Conservation (phyloP, 2,329 filamentous ascomycete species). For the Penicillium rolfsii region DNA sequence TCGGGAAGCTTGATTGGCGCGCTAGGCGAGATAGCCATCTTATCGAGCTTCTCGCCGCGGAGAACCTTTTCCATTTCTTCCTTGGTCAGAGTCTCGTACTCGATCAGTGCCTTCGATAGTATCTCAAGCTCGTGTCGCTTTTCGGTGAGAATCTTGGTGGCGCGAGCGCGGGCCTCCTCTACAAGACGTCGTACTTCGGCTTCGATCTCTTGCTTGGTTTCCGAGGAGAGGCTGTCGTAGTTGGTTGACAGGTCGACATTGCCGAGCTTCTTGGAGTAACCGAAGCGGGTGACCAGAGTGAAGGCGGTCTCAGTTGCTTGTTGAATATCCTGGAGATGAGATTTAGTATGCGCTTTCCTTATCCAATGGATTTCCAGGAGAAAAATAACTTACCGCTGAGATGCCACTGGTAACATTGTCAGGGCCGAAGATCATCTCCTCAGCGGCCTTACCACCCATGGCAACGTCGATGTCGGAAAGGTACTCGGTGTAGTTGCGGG, state of each 20-base stretch:
- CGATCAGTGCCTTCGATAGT: conserved; percentile 83
- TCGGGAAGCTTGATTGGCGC: conserved; percentile 70
- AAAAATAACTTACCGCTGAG: conserved; percentile 63
- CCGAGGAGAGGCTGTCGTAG: conserved; percentile 78
- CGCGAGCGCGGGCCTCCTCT: conserved; percentile 77
- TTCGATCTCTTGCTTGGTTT: conserved; percentile 86
- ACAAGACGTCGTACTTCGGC: conserved; percentile 82
- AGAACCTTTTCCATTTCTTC: conserved; percentile 91
- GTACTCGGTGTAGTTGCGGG: conserved; percentile 81
- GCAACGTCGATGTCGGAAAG: conserved; percentile 76
- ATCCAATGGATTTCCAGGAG: not conserved
- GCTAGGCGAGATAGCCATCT: conserved; percentile 58
- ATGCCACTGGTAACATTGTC: conserved; percentile 91
- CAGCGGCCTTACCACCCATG: conserved; percentile 83
- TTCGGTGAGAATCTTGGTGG: conserved; percentile 68
- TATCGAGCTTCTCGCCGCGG: conserved; percentile 78
- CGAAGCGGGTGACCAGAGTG: conserved; percentile 82
- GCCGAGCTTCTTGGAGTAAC: conserved; percentile 85
- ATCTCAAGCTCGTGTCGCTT: conserved; percentile 85
- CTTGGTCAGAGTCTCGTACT: conserved; percentile 90
- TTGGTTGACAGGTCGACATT: conserved; percentile 85
- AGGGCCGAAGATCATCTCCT: conserved; percentile 89
- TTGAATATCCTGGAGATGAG: conserved; percentile 70
- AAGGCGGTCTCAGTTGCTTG: conserved; percentile 81
- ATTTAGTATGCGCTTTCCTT: conserved; percentile 14